Evolutionary conservation across 2,329 filamentous ascomycete genomes (phyloP), one percentile per base, ranked within the genome.

Genomic region (Arthrobotrys musiformis): DNA sequence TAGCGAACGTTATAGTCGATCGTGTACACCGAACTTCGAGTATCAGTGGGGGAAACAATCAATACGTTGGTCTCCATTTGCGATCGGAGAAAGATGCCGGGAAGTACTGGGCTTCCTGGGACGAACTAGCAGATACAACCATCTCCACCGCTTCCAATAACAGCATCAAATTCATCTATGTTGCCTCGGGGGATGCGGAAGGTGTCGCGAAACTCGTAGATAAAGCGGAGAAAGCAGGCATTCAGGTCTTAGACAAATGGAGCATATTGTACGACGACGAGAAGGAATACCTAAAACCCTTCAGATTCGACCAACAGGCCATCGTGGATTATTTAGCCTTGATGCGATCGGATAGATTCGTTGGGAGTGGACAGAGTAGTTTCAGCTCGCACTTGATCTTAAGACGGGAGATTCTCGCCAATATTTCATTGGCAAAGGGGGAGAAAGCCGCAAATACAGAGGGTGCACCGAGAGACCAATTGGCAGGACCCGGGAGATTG

Each of bases 231-330:
- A 85, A 86, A 0, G 78, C 82, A 6, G 80, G 81, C 11, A 81
- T 85, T 79, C 80, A 70, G n/a, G 82, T 86, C 0, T 68, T 83
- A 2, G 84, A 83, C 48, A 86, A 86, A 80, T 78, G 81, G 15
- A 81, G 84, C 35, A 79, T 86, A 1, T 79, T 86, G 7, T 62
- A 78, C 0, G 79, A 79, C 15, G 70, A 79, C 1, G 83, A 84
- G 19, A 79, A 83, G 4, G 80, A 82, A 17, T 82, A 81, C 64
- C 81, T 86, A 1, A 78, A 84, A 13, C 77, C 81, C 1, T 79
- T 85, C 15, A 85, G 82, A 24, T 86, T 84, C 84, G 85, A 86
- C 78, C 85, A 86, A 80, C 84, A 85, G 77, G 85, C 83, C 0
- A 80, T 86, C 8, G 81, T 86, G 13, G 85, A 86, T 74, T 84